Percentiles rank a stretch among this genome's conserved stretches.
These are phyloP conservation scores for Brassica balearica DNA, from an alignment of 441 rosid genomes.

Conservation along the genomic window DNA sequence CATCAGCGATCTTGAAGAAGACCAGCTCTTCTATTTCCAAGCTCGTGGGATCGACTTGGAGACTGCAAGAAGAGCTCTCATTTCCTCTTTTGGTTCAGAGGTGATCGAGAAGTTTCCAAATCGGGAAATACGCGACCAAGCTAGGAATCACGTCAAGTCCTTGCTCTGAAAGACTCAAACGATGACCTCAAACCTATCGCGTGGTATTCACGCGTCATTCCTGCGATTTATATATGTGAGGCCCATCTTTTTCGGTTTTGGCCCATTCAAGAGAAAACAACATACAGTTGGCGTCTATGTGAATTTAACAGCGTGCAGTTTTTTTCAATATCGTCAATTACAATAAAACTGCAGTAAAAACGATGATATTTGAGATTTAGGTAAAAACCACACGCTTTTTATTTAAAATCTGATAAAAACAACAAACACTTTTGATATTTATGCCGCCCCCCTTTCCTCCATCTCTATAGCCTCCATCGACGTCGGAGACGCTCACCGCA, in stretches of 20 bases:
- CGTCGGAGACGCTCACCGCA: conserved; percentile 37
- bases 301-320: neutral
- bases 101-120: conserved; percentile 64
- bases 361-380: neutral
- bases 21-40: conserved; percentile 85
- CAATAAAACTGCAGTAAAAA: neutral
- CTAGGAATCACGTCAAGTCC: conserved; percentile 58
- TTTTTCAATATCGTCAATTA: neutral
- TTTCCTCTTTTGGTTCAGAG: conserved; percentile 82
- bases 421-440: conserved; percentile 11
- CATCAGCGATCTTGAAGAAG: conserved; percentile 85
- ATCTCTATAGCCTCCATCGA: conserved; percentile 11
- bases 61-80: conserved; percentile 83
- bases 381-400: conserved; percentile 29
- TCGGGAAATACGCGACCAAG: conserved; percentile 54
- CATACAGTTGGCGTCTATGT: conserved; percentile 24
- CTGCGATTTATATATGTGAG: neutral
- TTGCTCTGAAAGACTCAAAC: conserved; percentile 47
- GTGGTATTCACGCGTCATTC: neutral
- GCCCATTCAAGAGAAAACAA: conserved; percentile 26
- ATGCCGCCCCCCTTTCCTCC: conserved; percentile 9
- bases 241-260: conserved; percentile 7
- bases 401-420: conserved; percentile 23
- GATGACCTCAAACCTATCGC: neutral
- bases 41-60: conserved; percentile 82